These are phyloP conservation scores for Crithidia expoeki DNA, from an alignment of 208 protist species.

Conservation along the genomic window DNA sequence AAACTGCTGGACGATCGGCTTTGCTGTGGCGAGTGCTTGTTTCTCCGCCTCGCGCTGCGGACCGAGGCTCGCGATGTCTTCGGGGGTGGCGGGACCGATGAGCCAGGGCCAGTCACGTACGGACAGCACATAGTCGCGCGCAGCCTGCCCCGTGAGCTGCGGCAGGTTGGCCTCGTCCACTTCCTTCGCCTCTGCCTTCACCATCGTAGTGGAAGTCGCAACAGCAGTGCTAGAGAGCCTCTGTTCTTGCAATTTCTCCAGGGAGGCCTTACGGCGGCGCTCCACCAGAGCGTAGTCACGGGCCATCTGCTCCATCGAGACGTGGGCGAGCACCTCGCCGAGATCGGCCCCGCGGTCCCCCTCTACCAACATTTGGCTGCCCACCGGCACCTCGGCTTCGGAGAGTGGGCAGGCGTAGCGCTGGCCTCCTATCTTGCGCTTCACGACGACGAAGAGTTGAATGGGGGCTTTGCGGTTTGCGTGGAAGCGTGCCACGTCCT, in stretches of 20 bases:
- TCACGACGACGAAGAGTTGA: conserved; percentile 57
- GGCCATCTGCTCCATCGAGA: conserved; percentile 47
- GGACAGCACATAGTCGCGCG: conserved; percentile 30
- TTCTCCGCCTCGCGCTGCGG: conserved; percentile 33
- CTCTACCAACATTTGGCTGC: conserved; percentile 58
- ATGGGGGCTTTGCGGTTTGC: conserved; percentile 40
- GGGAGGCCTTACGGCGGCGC: conserved; percentile 22
- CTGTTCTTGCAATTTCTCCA: conserved; percentile 23
- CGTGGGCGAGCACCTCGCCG: conserved; percentile 46
- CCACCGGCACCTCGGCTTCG: conserved; percentile 30
- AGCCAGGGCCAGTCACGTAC: conserved; percentile 49
- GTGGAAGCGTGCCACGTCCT: conserved; percentile 25
- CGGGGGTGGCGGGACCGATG: conserved; percentile 34
- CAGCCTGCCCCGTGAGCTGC: conserved; percentile 20
- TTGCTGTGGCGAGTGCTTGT: conserved; percentile 34
- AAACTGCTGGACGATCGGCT: conserved; percentile 45
- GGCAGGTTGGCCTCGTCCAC: conserved; percentile 16
- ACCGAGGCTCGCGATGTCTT: conserved; percentile 29
- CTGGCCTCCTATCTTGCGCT: conserved; percentile 59
- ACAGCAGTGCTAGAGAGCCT: not conserved
- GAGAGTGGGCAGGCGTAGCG: conserved; percentile 44
- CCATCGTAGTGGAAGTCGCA: not conserved
- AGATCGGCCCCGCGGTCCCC: conserved; percentile 72
- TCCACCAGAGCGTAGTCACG: conserved; percentile 40
- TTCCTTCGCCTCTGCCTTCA: conserved; percentile 4